Conservation (phyloP, 345 rosid species). For the Eucalyptus cloeziana region DNA sequence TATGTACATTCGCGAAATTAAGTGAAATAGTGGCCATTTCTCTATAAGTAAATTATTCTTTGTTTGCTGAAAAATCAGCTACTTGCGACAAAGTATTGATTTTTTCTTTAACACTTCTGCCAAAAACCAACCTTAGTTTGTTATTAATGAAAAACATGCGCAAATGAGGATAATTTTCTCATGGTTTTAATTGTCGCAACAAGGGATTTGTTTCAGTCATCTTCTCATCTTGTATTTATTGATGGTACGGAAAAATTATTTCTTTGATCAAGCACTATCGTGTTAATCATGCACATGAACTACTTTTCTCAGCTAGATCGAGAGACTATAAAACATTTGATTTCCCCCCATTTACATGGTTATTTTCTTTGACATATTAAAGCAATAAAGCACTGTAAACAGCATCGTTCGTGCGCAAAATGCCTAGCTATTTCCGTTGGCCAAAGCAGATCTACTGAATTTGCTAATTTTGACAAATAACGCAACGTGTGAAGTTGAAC, state of each 20-base stretch:
- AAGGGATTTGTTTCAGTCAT: neutral
- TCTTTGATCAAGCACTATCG: neutral
- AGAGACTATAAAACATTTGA: neutral
- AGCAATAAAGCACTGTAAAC: neutral
- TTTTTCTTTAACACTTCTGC: neutral
- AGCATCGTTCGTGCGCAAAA: neutral
- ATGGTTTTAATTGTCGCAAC: neutral
- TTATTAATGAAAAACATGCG: neutral
- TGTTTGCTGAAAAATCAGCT: neutral
- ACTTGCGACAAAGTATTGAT: neutral
- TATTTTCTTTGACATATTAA: neutral
- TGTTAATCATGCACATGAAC: neutral
- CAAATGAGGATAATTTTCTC: neutral
- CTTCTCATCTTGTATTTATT: neutral
- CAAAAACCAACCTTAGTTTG: neutral
- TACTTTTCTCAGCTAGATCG: neutral
- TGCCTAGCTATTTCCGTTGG: neutral
- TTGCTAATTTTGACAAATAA: neutral
- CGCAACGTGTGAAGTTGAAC: neutral
- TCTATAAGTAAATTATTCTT: neutral
- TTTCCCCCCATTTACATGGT: neutral
- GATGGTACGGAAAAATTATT: neutral
- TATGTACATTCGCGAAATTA: fast-evolving
- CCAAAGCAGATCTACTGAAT: neutral
- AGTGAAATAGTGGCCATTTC: neutral